phyloP scores from a whole-genome alignment of 2,329 filamentous ascomycete genomes.

The Leptodontidium sp. region DNA sequence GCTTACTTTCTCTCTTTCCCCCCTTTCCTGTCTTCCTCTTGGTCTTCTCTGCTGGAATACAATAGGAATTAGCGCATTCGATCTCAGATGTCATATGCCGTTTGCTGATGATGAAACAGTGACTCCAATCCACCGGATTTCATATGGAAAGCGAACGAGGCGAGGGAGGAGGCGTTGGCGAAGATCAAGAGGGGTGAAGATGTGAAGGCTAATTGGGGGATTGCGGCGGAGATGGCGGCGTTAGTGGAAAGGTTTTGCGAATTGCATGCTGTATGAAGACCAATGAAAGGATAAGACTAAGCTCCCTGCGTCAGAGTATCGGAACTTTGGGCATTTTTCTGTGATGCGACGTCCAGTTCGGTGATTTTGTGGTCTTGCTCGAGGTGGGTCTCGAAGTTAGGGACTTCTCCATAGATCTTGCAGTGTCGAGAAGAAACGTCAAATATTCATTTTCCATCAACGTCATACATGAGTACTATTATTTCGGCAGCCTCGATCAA shows the following conservation, averaged over 20 bases:
- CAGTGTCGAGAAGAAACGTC: too few species aligned
- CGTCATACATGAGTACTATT: too few species aligned
- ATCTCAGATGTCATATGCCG: too few species aligned
- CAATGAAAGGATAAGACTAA: too few species aligned
- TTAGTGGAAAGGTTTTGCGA: slow-evolving; percentile 26
- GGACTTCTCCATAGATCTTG: too few species aligned
- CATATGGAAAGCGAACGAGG: slow-evolving; percentile 26
- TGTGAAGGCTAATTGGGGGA: slow-evolving; percentile 25
- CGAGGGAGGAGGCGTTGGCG: slow-evolving; percentile 19
- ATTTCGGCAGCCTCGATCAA: too few species aligned
- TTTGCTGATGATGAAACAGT: slow-evolving; percentile 5
- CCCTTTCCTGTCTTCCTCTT: neutral
- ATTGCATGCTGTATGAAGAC: slow-evolving; percentile 25
- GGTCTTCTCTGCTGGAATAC: neutral
- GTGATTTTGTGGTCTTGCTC: too few species aligned
- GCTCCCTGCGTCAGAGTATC: too few species aligned
- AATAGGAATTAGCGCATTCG: neutral
- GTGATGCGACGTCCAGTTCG: too few species aligned
- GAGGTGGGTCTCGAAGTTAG: too few species aligned
- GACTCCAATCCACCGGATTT: slow-evolving; percentile 27
- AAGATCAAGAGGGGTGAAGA: slow-evolving; percentile 24
- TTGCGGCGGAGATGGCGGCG: slow-evolving; percentile 20
- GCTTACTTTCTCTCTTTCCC: neutral
- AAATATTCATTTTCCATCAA: too few species aligned
- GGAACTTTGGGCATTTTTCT: too few species aligned